These are phyloP conservation scores for Aspergillus neoniger DNA, from an alignment of 2,329 filamentous ascomycete species.

Conservation along the genomic window DNA sequence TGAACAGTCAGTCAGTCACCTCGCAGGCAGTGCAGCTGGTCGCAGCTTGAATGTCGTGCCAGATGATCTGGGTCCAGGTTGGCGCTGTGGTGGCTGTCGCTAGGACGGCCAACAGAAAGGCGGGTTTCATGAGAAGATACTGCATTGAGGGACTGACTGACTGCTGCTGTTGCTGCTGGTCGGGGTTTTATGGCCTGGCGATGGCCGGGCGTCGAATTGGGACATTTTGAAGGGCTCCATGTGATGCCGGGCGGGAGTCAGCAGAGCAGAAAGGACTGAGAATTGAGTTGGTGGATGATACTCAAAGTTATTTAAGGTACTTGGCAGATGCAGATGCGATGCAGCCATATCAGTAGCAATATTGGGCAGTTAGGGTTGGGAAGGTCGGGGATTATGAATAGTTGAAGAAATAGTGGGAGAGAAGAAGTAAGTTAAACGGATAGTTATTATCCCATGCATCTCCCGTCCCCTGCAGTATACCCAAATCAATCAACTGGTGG, in stretches of 20 bases:
- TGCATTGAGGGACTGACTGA: background rate
- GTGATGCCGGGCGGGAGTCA: background rate
- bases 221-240: background rate
- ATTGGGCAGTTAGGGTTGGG: too few species aligned
- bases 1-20: background rate
- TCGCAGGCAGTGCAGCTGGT: conserved; percentile 37
- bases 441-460: too few species aligned
- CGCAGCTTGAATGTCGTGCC: conserved; percentile 34
- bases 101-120: conserved; percentile 14
- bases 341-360: too few species aligned
- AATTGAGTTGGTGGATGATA: background rate
- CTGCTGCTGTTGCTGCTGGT: background rate
- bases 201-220: background rate
- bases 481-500: too few species aligned
- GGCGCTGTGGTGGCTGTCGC: background rate
- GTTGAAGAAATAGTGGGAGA: too few species aligned
- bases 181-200: background rate
- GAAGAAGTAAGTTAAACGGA: too few species aligned
- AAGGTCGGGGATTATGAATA: too few species aligned
- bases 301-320: too few species aligned
- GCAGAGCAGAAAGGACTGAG: background rate
- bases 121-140: conserved; percentile 15
- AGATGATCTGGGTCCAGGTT: conserved; percentile 23
- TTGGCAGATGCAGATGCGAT: too few species aligned
- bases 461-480: too few species aligned